These are phyloP conservation scores for Aspergillus latus DNA, from an alignment of 2,329 filamentous ascomycete genomes.

Conservation along the genomic window DNA sequence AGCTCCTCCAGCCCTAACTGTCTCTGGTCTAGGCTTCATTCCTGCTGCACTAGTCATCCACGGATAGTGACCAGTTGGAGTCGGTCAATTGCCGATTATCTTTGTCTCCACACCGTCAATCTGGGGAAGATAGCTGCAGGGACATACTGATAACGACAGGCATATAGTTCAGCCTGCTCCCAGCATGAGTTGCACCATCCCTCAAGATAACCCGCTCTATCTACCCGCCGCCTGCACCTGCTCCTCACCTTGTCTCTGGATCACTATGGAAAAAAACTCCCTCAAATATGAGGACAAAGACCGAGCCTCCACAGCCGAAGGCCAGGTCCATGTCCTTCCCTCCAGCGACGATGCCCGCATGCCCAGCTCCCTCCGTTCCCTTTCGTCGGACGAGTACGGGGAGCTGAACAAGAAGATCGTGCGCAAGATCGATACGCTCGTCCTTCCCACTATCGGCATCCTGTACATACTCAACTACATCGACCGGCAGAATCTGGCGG, in stretches of 20 bases:
- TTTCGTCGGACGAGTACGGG: conserved; percentile 25
- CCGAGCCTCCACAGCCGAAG: conserved; percentile 25
- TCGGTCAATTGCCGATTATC: not conserved
- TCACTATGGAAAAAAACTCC: conserved; percentile 22
- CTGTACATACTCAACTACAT: conserved; percentile 46
- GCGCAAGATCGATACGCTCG: conserved; percentile 33
- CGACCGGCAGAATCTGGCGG: conserved; percentile 40
- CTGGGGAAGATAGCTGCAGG: not conserved
- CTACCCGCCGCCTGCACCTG: not conserved
- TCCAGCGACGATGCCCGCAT: conserved; percentile 14
- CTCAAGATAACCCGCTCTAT: not conserved
- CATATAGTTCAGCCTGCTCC: not conserved
- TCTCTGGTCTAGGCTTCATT: not conserved
- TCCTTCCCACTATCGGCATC: conserved; percentile 36
- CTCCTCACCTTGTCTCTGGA: not conserved
- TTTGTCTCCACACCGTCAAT: not conserved
- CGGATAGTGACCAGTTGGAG: not conserved
- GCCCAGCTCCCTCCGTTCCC: conserved; percentile 27
- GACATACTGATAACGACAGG: not conserved
- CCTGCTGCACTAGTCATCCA: too few species aligned
- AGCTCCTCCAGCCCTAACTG: conserved; percentile 16
- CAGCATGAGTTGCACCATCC: not conserved
- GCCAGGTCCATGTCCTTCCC: conserved; percentile 14
- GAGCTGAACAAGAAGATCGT: conserved; percentile 26
- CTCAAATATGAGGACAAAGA: conserved; percentile 13